Base-by-base conservation (phyloP, 2,329 filamentous ascomycete genomes). In the Xylariaceae sp. region DNA sequence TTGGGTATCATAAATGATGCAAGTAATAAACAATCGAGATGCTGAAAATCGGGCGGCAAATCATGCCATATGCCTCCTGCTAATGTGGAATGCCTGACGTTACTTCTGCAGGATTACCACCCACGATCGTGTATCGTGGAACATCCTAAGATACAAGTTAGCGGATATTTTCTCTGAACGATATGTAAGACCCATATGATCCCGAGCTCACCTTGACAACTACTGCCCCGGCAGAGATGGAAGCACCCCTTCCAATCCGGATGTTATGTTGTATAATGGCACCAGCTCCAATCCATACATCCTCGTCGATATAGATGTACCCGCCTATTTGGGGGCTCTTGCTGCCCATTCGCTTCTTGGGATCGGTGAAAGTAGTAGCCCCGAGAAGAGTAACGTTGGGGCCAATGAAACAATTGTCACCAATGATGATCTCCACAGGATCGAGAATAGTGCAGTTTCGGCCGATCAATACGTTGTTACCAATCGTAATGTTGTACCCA, bases 401-500 rank as follows among this genome's bases (percentile, higher is more conserved):
- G 2, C 92, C 92, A 63, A 93, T 88, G 70, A 89, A 83, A 48
- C 85, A 87, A 56, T 90, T 86, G 60, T 91, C 85, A 2, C 93
- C 93, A 67, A 98, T 92, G 43, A 80, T 86, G 58, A 98, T 89
- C 62, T 87, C 82, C 71, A 88, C 90, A n/a, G 92, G 88, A 71
- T 99, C 95, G 53, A 93, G 86, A 69, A 98, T 88, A 23, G 87
- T 88, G 74, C 93, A 97, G 68, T 91, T 90, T 53, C 90, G 84
- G 16, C 89, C 91, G 64, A 99, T 90, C 53, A 88, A 84, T 2
- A 96, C 91, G 62, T 95, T 88, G 65, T 93, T 88, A 11, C 91
- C 93, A 64, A 99, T 90, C 44, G 84, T 84, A 67, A 98, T 89
- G 73, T 99, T 98, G 77, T 96, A 98, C 0, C 95, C 95, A 69